phyloP scores from a whole-genome alignment of 108 stramenopile species.

The Stephanodiscus triporus region DNA sequence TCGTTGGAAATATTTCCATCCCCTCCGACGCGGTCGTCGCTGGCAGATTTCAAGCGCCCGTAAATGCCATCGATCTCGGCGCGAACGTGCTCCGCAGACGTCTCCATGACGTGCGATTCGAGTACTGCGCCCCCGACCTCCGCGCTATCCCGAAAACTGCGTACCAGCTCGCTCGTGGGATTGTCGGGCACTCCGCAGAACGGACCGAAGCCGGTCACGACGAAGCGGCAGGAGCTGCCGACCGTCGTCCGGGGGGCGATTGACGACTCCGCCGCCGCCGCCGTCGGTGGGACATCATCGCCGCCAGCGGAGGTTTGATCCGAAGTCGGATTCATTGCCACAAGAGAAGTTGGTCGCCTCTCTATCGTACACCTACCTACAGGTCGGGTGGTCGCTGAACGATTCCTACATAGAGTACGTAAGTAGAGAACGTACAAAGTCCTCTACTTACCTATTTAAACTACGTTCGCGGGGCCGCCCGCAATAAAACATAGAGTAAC shows the following conservation, averaged over 20 bases:
- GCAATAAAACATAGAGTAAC: no score
- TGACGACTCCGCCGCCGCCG: not conserved
- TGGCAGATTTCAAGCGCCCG: not conserved
- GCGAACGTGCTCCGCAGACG: conserved; percentile 63
- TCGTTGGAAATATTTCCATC: not conserved
- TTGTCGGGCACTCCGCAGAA: conserved; percentile 67
- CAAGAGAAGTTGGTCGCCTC: not conserved
- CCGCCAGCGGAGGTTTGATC: no score
- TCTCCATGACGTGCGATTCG: conserved; percentile 67
- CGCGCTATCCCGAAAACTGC: conserved; percentile 33
- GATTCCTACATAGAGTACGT: no score
- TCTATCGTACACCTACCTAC: not conserved
- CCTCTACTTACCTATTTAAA: no score
- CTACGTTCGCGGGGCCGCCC: no score
- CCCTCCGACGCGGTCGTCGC: not conserved
- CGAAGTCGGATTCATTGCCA: not conserved
- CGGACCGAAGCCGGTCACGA: conserved; percentile 51
- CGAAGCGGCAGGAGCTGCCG: conserved; percentile 32
- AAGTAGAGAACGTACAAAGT: no score
- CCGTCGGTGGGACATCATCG: not conserved
- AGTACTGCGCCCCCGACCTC: conserved; percentile 9
- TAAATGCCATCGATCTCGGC: conserved; percentile 39
- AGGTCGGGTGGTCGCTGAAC: no score
- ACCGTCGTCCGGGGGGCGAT: not conserved
- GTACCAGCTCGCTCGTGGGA: conserved; percentile 68